phyloP scores from a whole-genome alignment of 441 rosid genomes.

The Jatropha podagrica region DNA sequence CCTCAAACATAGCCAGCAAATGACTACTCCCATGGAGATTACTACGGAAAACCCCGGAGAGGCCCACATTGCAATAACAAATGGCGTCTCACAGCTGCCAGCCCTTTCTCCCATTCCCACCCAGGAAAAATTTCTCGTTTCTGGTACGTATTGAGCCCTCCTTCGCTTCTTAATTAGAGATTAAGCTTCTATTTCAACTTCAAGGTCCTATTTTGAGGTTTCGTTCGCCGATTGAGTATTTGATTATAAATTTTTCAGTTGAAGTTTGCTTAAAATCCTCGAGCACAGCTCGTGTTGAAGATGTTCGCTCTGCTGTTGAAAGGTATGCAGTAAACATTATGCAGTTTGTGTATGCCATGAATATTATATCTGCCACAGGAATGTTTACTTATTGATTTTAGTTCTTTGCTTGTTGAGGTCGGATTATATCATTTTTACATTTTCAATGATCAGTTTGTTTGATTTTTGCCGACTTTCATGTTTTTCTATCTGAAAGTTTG shows the following conservation, averaged over 20 bases:
- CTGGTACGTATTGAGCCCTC: conserved; percentile 40
- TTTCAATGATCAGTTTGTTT: background rate
- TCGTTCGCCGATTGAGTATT: background rate
- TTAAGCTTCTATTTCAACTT: conserved; percentile 3
- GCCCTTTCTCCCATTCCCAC: conserved; percentile 32
- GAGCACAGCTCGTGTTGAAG: conserved; percentile 68
- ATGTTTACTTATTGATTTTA: background rate
- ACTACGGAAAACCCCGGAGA: conserved; percentile 31
- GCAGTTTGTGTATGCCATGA: background rate
- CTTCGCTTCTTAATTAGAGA: background rate
- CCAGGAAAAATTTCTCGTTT: conserved; percentile 56
- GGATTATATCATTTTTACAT: background rate
- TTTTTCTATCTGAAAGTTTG: background rate
- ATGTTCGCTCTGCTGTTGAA: conserved; percentile 69
- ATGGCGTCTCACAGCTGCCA: conserved; percentile 29
- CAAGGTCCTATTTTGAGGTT: background rate
- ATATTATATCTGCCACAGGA: background rate
- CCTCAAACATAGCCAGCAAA: conserved; percentile 10
- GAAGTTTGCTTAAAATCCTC: conserved; percentile 91
- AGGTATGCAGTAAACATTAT: conserved; percentile 32
- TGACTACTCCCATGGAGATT: conserved; percentile 80
- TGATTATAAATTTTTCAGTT: conserved; percentile 36
- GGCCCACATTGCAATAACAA: conserved; percentile 30
- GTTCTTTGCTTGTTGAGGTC: background rate
- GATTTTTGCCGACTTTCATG: background rate